Percentiles rank a stretch among this genome's conserved stretches.
Evolutionary conservation across 345 rosid genomes (phyloP).

Genomic region (Eucalyptus lansdowneana): DNA sequence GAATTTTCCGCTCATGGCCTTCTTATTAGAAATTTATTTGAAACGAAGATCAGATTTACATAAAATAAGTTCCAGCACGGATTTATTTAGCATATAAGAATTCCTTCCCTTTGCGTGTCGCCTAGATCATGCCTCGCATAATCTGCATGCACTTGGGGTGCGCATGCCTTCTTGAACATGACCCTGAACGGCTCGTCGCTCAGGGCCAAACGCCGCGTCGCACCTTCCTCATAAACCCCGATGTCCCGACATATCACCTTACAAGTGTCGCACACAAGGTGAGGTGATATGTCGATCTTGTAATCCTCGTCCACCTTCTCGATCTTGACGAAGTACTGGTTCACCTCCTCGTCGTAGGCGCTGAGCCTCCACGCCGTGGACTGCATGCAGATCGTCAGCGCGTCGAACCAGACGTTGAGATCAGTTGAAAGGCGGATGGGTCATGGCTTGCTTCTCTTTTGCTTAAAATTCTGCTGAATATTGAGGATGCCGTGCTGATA

Average conservation of each 20-base stretch:
- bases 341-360: slow-evolving; percentile 11
- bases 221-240: slow-evolving; percentile 31
- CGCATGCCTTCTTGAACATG: slow-evolving; percentile 33
- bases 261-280: slow-evolving; percentile 32
- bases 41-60: background rate
- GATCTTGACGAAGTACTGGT: slow-evolving; percentile 37
- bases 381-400: slow-evolving; percentile 18
- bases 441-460: background rate
- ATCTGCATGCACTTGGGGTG: background rate
- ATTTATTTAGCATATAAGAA: background rate
- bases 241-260: slow-evolving; percentile 39
- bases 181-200: slow-evolving; percentile 38
- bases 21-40: background rate
- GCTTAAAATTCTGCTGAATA: background rate
- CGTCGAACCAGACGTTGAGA: slow-evolving; percentile 29
- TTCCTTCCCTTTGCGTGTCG: background rate
- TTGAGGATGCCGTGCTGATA: background rate
- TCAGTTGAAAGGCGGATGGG: slow-evolving; percentile 15
- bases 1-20: background rate
- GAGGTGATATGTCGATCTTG: slow-evolving; percentile 35
- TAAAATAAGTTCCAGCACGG: background rate
- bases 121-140: background rate
- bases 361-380: slow-evolving; percentile 41
- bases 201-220: slow-evolving; percentile 29
- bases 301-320: slow-evolving; percentile 21